Base-by-base conservation (phyloP, 441 rosid species). In the Pelargonium fulgidum region DNA sequence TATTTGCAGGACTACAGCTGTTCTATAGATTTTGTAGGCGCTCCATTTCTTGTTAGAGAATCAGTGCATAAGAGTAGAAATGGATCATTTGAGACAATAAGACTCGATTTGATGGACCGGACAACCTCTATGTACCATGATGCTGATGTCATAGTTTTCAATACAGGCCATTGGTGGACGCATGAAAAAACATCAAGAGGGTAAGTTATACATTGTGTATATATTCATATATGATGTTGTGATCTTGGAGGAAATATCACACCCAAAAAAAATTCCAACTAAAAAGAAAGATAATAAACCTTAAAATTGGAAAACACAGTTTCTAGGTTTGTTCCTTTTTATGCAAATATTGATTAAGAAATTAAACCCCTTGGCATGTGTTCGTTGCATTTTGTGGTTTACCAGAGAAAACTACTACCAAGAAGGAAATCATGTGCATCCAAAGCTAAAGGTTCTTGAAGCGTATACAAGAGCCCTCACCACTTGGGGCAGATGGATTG, bases 81-180 rank as follows among this genome's bases (percentile, higher is more conserved):
- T 16, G 85, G 85, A 68, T 68, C 70, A 1, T 50, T 82, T 12
- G 90, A 86, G 80, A 88, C 90, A 3, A 64, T 88, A 44, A 80
- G 90, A 77, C 72, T 88, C 75, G 93, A 88, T 74, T 10, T 86
- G 81, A 88, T 88, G 85, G 90, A 85, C 66, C 70, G 64, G 69
- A 72, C 90, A 0, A 82, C 86, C 10, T 76, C 81, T 3, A 85
- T 71, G 82, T 88, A 85, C 67, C 76, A 54, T 26, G 87, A 86
- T 66, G 88, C 93, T n/a, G 91, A 88, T 64, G 73, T 88, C 65
- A 69, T 88, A 17, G 70, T 88, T 50, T 88, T 88, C 81, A 88
- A 86, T 69, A 86, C 91, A 0, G 93, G 91, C 63, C 93, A 86
- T 76, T 86, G 93, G 93, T 88, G 93, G 93, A 88, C 89, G 29